Evolutionary conservation across 495 filamentous ascomycete genomes (phyloP), one percentile per base, ranked within the genome.

Genomic region (Copromyces sp.): DNA sequence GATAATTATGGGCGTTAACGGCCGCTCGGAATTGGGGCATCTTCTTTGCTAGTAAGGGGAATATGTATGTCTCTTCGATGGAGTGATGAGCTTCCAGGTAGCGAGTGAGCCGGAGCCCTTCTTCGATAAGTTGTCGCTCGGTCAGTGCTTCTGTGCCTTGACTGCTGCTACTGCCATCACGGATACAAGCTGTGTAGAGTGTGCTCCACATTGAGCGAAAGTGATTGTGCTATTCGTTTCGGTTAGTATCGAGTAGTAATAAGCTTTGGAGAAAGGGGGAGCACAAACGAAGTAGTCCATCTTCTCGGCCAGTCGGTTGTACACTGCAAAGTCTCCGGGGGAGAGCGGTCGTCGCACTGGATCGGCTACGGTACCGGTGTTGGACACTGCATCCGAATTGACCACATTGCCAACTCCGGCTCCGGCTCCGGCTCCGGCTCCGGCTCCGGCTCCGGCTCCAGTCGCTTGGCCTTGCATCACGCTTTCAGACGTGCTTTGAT

Each of bases 21-120:
- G 72, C 74, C 8, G 75, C 44, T 29, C 79, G 82, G 77, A 97
- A 98, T 69, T 90, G 90, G 9, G 94, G 92, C 94, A 97, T 97
- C 74, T 88, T 89, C 68, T 80, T 82, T 32, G 91, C 93, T 12
- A 98, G 86, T 4, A 90, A 73, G 17, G 94, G 94, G 80, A 95
- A 95, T 45, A 98, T 84, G 76, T 94, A 89, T 32, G 84, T 83
- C 79, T 98, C 94, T 80, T 98, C 94, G 75, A 97, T 94, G 42
- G 78, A 81, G 82, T 98, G 94, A 84, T 98, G 94, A 71, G 89
- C 82, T 40, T 89, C 85, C 3, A 98, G 87, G 70, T 92, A 88
- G 7, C 84, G 83, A 70, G 86, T 85, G 80, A 97, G 94, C 8
- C 88, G 79, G 7, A 92, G 80, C 3, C 90, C 91, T 32, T 84